Evolutionary conservation across 305 asterid species (phyloP), one percentile per base, ranked within the genome.

Genomic region (Caryopteris hybrid): DNA sequence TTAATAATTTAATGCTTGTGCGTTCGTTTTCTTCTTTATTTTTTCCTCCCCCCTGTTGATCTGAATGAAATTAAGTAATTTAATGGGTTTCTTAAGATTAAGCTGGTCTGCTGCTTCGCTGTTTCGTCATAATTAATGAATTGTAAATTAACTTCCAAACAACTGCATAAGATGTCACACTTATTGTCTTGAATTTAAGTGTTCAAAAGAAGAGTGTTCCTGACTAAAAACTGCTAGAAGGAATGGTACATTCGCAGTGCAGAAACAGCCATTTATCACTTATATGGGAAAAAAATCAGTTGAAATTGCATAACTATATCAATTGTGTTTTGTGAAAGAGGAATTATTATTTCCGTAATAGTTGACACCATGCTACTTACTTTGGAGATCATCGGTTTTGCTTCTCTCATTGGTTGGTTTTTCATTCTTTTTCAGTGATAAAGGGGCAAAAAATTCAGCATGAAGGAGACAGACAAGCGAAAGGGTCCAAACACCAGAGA

Each of bases 401-500:
- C 47, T 36, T 66, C 61, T 66, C 64, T 66, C 39, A 42, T 17
- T n/a, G 53, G 52, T 34, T 76, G 42, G 20, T 52, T 14, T 21
- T 18, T 67, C 20, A 13, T 57, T 70, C 54, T 65, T 61, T 21
- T 73, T 56, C 72, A 73, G 81, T 68, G 68, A 53, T 52, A 64
- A 61, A 72, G 65, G 65, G 76, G 77, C 41, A 27, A 58, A 50
- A 39, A 36, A 68, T 57, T 59, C 75, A 86, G 74, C 81, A 88
- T 89, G 96, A 92, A 84, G 80, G 96, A 89, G 70, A 70, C 79
- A 16, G 92, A 87, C 41, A 81, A 73, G 82, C 83, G 83, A 83
- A 87, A 76, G 72, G 85, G 72, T 68, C 67, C 81, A 47, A 87
- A 61, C 75, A 85, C 55, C 75, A 85, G 78, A 77, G 92, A 78